These are phyloP conservation scores for Tolypocladium tropicale DNA, from an alignment of 2,329 filamentous ascomycete genomes.

Conservation along the genomic window DNA sequence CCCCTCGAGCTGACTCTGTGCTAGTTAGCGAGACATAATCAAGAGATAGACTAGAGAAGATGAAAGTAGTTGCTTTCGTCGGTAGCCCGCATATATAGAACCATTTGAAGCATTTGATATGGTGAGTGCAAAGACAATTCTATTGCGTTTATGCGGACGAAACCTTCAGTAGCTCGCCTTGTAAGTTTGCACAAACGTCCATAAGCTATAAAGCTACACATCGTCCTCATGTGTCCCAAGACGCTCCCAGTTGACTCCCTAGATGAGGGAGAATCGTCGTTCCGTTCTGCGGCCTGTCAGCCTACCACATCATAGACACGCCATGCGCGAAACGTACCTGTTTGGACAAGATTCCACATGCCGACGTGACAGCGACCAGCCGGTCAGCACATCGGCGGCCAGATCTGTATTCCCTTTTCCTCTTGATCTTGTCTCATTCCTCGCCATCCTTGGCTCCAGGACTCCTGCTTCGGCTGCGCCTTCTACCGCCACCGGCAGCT, in stretches of 20 bases:
- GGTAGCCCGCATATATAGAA: too few species aligned
- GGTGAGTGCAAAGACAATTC: background rate
- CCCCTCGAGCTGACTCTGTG: constrained; percentile 1
- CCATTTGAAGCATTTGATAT: background rate
- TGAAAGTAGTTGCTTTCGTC: background rate
- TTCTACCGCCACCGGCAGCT: constrained; percentile 28
- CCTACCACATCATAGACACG: background rate
- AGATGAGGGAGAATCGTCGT: background rate
- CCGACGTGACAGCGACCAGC: constrained; percentile 4
- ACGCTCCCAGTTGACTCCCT: background rate
- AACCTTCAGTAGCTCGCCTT: background rate
- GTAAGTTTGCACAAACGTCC: background rate
- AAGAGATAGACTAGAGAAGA: background rate
- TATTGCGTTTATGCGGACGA: background rate
- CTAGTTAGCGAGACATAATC: background rate
- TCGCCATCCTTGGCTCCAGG: constrained; percentile 29
- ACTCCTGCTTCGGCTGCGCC: constrained; percentile 39
- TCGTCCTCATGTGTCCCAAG: background rate
- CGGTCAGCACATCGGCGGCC: background rate
- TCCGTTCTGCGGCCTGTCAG: background rate
- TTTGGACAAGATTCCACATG: background rate
- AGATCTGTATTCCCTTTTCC: background rate
- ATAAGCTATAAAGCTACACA: background rate
- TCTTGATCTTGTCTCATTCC: constrained; percentile 6
- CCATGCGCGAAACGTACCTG: background rate